These are phyloP conservation scores for Evernia prunastri DNA, from an alignment of 495 filamentous ascomycete genomes.

Conservation along the genomic window DNA sequence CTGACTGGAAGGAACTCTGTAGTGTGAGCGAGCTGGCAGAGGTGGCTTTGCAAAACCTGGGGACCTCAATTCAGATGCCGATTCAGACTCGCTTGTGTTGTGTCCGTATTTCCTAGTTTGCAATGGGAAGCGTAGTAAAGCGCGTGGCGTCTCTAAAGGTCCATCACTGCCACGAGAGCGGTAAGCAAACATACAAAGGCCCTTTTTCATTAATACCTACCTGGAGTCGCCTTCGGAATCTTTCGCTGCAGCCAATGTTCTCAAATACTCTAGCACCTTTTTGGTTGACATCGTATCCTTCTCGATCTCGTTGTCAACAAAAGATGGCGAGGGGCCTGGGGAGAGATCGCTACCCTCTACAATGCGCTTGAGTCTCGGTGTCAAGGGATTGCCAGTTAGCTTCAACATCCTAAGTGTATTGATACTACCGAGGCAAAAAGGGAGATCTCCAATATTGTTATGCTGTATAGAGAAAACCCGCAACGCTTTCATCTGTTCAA, in stretches of 20 bases:
- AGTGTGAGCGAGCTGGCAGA: conserved; percentile 70
- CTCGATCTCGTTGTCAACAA: conserved; percentile 45
- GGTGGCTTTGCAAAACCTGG: conserved; percentile 61
- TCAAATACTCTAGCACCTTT: conserved; percentile 72
- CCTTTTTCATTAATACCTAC: conserved; percentile 39
- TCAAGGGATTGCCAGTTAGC: conserved; percentile 76
- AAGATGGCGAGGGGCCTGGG: conserved; percentile 27
- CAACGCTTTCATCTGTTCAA: conserved; percentile 66
- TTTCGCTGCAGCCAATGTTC: conserved; percentile 50
- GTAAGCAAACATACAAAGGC: conserved; percentile 1
- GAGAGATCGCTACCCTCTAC: conserved; percentile 40
- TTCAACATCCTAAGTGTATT: conserved; percentile 79
- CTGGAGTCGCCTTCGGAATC: conserved; percentile 62
- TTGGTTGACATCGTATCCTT: conserved; percentile 63
- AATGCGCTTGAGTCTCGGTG: conserved; percentile 40
- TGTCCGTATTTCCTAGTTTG: conserved; percentile 46
- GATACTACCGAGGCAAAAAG: conserved; percentile 80
- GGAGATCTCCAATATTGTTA: conserved; percentile 78
- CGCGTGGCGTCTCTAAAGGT: conserved; percentile 63
- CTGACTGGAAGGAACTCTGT: conserved; percentile 70
- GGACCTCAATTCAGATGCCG: conserved; percentile 48
- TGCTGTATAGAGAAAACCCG: conserved; percentile 75
- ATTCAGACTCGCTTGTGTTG: conserved; percentile 45
- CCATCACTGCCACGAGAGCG: conserved; percentile 39
- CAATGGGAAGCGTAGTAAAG: conserved; percentile 76